A percentile compares a stretch with the other conserved stretches of the same genome.
Evolutionary conservation across 352 stramenopile species (phyloP).

Genomic region (Globisporangium middletonii): DNA sequence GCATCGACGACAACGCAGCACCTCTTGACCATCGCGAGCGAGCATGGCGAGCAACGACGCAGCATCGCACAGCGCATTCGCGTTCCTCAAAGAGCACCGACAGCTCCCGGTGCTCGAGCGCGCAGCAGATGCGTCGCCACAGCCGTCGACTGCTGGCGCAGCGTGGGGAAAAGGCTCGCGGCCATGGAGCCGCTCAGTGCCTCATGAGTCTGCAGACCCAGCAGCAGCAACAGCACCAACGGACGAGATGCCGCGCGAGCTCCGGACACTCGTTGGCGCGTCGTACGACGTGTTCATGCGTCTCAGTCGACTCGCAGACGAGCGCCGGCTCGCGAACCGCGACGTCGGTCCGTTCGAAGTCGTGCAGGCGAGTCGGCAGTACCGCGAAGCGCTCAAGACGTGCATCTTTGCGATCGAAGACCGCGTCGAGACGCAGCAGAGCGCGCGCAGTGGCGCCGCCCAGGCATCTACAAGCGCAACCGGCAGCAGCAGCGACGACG

Average conservation of each 20-base stretch:
- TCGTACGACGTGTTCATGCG: slow-evolving; percentile 59
- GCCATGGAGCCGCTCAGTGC: slow-evolving; percentile 23
- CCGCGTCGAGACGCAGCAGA: slow-evolving; percentile 22
- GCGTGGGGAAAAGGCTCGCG: slow-evolving; percentile 51
- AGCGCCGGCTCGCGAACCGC: slow-evolving; percentile 10
- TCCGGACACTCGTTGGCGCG: slow-evolving; percentile 46
- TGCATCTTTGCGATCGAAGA: slow-evolving; percentile 65
- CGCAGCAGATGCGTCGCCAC: not conserved
- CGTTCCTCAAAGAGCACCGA: slow-evolving; percentile 11
- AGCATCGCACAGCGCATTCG: slow-evolving; percentile 6
- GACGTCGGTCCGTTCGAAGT: slow-evolving; percentile 24
- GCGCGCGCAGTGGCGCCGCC: not conserved
- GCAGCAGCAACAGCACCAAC: slow-evolving; percentile 5
- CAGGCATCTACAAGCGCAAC: too few species aligned
- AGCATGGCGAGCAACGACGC: slow-evolving; percentile 3
- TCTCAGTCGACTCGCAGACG: slow-evolving; percentile 13
- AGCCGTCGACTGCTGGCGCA: slow-evolving; percentile 3
- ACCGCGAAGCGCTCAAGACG: slow-evolving; percentile 62
- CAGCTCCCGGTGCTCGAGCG: slow-evolving; percentile 6
- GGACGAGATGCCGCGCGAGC: slow-evolving; percentile 44
- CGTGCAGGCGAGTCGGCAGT: slow-evolving; percentile 54
- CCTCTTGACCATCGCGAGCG: slow-evolving; percentile 4
- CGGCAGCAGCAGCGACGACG: slow-evolving; percentile 12
- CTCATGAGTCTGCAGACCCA: not conserved
- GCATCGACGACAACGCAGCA: too few species aligned